A percentile compares a stretch with the other conserved stretches of the same genome.
phyloP scores from a whole-genome alignment of 1,139 yeast species.

The Suhomyces maxii region DNA sequence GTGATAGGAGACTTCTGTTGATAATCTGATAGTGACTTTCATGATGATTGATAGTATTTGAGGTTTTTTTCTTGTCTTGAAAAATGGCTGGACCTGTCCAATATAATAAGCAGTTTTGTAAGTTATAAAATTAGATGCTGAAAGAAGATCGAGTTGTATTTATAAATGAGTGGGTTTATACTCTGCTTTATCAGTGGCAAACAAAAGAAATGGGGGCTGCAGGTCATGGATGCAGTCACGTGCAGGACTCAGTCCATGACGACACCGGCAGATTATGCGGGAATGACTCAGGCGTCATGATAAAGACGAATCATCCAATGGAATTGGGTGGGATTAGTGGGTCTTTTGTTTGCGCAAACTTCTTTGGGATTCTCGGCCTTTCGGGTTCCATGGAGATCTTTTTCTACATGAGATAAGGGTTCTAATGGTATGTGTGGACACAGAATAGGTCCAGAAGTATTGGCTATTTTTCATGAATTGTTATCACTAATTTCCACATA shows the following conservation, averaged over 20 bases:
- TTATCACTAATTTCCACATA: too few species aligned
- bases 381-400: too few species aligned
- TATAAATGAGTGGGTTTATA: not conserved
- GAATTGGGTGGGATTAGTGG: not conserved
- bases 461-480: too few species aligned
- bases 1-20: slow-evolving; percentile 42
- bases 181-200: slow-evolving; percentile 5
- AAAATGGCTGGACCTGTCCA: not conserved
- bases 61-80: too few species aligned
- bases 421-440: too few species aligned
- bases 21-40: slow-evolving; percentile 45
- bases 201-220: slow-evolving; percentile 7
- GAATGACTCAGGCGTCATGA: not conserved
- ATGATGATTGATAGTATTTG: too few species aligned
- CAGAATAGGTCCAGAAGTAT: too few species aligned
- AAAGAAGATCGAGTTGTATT: not conserved
- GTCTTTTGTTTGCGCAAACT: too few species aligned
- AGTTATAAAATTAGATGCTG: not conserved
- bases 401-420: too few species aligned
- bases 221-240: slow-evolving; percentile 8
- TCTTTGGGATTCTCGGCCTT: too few species aligned
- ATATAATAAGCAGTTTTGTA: too few species aligned
- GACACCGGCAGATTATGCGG: not conserved
- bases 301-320: not conserved
- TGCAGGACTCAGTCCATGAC: slow-evolving; percentile 3